phyloP scores from a whole-genome alignment of 176 grass and related monocot genomes.

The Dactylis glomerata region DNA sequence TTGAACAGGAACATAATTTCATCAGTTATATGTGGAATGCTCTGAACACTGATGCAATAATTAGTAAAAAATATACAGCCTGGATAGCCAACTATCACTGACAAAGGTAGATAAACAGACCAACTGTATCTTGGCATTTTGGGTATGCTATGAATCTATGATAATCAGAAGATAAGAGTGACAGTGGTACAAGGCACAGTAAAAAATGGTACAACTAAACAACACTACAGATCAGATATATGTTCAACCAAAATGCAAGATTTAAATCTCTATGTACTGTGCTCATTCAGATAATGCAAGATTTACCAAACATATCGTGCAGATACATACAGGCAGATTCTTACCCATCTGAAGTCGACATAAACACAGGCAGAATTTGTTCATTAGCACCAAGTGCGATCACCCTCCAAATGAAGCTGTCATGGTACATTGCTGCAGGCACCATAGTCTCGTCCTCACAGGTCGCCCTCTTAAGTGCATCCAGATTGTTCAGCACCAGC shows the following conservation, averaged over 20 bases:
- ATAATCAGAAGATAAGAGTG: not conserved
- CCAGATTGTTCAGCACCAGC: slow-evolving; percentile 89
- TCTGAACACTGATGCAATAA: not conserved
- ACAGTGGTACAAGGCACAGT: not conserved
- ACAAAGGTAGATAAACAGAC: not conserved
- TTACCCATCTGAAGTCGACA: slow-evolving; percentile 87
- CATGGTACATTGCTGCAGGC: slow-evolving; percentile 70
- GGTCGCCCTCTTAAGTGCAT: slow-evolving; percentile 60
- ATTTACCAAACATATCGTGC: not conserved
- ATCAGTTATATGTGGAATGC: not conserved
- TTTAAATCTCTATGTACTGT: not conserved
- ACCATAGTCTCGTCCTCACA: slow-evolving; percentile 65
- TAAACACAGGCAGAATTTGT: slow-evolving; percentile 77
- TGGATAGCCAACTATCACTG: not conserved
- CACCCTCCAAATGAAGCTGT: slow-evolving; percentile 90
- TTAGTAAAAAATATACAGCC: not conserved
- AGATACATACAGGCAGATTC: not conserved
- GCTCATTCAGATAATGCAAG: not conserved
- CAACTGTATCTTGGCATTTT: not conserved
- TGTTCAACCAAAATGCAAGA: not conserved
- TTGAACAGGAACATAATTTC: not conserved
- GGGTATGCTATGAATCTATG: not conserved
- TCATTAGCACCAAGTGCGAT: slow-evolving; percentile 81
- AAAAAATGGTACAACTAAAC: not conserved
- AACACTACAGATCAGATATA: not conserved